A percentile compares a stretch with the other conserved stretches of the same genome.
Evolutionary conservation across 2,329 filamentous ascomycete genomes (phyloP).

Genomic region (Fusarium torulosum): DNA sequence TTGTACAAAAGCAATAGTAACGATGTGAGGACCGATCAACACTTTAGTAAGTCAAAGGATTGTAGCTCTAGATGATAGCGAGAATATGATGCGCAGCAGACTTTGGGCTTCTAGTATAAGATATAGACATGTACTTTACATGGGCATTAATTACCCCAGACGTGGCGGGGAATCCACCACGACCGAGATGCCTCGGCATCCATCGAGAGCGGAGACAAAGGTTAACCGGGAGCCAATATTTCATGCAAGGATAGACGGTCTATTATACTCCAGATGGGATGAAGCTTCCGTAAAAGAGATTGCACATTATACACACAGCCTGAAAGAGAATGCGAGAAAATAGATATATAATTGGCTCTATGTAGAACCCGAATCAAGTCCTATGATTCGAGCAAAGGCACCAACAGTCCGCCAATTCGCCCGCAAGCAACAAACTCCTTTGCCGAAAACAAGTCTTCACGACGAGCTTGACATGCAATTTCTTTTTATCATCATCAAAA

Average conservation of each 20-base stretch:
- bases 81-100: not conserved
- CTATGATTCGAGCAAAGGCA: not conserved
- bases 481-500: conserved; percentile 28
- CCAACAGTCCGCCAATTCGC: conserved; percentile 7
- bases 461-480: conserved; percentile 34
- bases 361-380: not conserved
- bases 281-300: not conserved
- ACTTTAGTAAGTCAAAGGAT: not conserved
- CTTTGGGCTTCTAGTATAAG: conserved; percentile 10
- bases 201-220: conserved; percentile 1
- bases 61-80: not conserved
- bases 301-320: not conserved
- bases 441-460: conserved; percentile 30
- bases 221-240: conserved; percentile 7
- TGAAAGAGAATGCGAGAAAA: not conserved
- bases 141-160: conserved; percentile 21
- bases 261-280: not conserved
- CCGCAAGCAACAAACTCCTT: conserved; percentile 34
- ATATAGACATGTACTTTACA: conserved; percentile 18
- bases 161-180: conserved; percentile 34
- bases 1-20: too few relatives aligned
- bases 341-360: not conserved
- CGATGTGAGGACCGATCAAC: too few relatives aligned
- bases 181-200: conserved; percentile 25
- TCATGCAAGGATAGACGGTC: not conserved